These are phyloP conservation scores for Clavispora asparagi DNA, from an alignment of 805 yeast species.

Conservation along the genomic window DNA sequence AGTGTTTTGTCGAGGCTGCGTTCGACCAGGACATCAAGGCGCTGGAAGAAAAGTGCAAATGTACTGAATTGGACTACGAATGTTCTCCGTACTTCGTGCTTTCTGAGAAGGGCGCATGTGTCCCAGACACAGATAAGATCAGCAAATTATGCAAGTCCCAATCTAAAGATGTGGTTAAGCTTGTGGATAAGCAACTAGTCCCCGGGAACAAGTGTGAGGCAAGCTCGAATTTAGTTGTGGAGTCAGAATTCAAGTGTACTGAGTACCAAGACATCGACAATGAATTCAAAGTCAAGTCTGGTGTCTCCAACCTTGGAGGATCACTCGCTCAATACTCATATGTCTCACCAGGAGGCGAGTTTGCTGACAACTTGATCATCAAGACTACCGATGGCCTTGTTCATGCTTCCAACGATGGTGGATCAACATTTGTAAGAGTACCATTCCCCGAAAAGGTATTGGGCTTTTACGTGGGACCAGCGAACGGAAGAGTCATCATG, in stretches of 20 bases:
- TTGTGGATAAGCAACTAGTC: slow-evolving; percentile 37
- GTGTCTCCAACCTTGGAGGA: slow-evolving; percentile 42
- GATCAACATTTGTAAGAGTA: slow-evolving; percentile 42
- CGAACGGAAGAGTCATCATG: slow-evolving; percentile 51
- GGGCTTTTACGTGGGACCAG: slow-evolving; percentile 57
- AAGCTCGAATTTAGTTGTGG: slow-evolving; percentile 14
- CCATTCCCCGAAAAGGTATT: slow-evolving; percentile 38
- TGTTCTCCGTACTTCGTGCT: slow-evolving; percentile 49
- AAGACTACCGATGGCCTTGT: slow-evolving; percentile 48
- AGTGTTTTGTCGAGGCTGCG: slow-evolving; percentile 53
- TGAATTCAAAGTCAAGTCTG: slow-evolving; percentile 12
- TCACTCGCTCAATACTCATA: slow-evolving; percentile 53
- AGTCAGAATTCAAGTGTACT: slow-evolving; percentile 12
- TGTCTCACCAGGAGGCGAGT: slow-evolving; percentile 15
- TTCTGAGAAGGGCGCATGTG: slow-evolving; percentile 43
- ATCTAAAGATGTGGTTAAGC: slow-evolving; percentile 17
- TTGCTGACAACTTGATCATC: slow-evolving; percentile 45
- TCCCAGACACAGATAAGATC: slow-evolving; percentile 24
- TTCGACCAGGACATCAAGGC: slow-evolving; percentile 40
- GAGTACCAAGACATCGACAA: slow-evolving; percentile 9
- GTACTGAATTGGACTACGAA: slow-evolving; percentile 64
- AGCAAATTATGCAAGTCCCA: slow-evolving; percentile 19
- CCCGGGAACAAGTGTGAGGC: slow-evolving; percentile 43
- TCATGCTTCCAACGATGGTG: slow-evolving; percentile 70
- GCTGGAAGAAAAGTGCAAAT: slow-evolving; percentile 54